These are phyloP conservation scores for Odontarrhena argentea DNA, from an alignment of 345 rosid genomes.

Conservation along the genomic window DNA sequence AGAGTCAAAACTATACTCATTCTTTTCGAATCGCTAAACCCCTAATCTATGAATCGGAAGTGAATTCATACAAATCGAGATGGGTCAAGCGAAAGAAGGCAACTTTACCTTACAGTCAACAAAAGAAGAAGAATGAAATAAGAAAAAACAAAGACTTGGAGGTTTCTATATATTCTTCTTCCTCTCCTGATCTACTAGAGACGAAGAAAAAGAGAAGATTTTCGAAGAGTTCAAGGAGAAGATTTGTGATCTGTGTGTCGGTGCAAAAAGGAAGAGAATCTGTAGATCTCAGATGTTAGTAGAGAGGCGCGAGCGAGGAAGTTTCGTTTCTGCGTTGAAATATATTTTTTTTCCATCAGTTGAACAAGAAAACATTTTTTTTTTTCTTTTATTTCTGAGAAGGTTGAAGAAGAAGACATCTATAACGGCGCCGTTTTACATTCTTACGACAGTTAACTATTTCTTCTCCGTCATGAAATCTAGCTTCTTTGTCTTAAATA, in stretches of 20 bases:
- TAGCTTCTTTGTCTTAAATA: conserved; percentile 3
- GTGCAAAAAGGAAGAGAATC: conserved; percentile 20
- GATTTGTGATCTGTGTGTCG: conserved; percentile 33
- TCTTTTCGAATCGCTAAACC: conserved; percentile 11
- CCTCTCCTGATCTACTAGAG: conserved; percentile 16
- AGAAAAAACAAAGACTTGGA: conserved; percentile 35
- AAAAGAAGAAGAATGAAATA: conserved; percentile 33
- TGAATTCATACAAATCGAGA: conserved; percentile 20
- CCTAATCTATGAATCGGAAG: conserved; percentile 12
- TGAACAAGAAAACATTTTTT: conserved; percentile 7
- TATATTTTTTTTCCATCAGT: conserved; percentile 14
- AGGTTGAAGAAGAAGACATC: conserved; percentile 29
- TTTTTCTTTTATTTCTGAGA: neutral
- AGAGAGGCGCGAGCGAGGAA: conserved; percentile 36
- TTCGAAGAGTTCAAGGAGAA: conserved; percentile 1
- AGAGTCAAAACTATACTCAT: neutral
- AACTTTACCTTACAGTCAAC: conserved; percentile 41
- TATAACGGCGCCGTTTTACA: conserved; percentile 30
- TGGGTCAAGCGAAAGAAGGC: neutral
- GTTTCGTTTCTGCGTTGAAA: conserved; percentile 37
- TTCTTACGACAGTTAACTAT: conserved; percentile 16
- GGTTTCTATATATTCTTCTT: conserved; percentile 17
- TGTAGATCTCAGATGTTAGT: conserved; percentile 40
- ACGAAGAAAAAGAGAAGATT: neutral
- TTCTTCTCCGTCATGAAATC: conserved; percentile 5